A percentile compares a stretch with the other conserved stretches of the same genome.
These are phyloP conservation scores for Pseudogymnoascus sp. DNA, from an alignment of 2,329 filamentous ascomycete species.

Conservation along the genomic window DNA sequence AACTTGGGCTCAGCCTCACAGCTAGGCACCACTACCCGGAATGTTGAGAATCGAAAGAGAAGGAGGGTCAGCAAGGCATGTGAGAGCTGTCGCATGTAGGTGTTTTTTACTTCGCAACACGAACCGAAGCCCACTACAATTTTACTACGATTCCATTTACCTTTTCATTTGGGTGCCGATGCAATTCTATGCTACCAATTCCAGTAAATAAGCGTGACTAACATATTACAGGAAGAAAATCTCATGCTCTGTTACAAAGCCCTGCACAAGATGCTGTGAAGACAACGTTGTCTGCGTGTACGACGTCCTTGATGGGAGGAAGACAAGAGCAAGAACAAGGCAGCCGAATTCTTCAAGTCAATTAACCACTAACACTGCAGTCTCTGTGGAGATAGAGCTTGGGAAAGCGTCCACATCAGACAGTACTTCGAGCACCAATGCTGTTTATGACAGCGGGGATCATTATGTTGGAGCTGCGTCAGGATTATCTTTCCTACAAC, in stretches of 20 bases:
- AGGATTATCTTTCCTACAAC: slow-evolving; percentile 46
- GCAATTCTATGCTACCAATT: not conserved
- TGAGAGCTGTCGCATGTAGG: slow-evolving; percentile 15
- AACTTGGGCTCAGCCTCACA: not conserved
- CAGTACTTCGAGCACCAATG: not conserved
- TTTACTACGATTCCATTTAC: not conserved
- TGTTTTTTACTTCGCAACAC: not conserved
- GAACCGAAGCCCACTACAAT: not conserved
- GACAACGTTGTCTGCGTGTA: not conserved
- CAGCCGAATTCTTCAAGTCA: not conserved
- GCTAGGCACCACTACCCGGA: not conserved
- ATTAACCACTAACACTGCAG: not conserved
- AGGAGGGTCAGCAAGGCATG: slow-evolving; percentile 16
- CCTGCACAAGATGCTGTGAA: slow-evolving; percentile 3
- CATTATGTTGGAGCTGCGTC: slow-evolving; percentile 49
- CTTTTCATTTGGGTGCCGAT: not conserved
- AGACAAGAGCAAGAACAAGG: slow-evolving; percentile 20
- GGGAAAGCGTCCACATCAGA: not conserved
- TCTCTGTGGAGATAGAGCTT: not conserved
- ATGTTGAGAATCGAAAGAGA: slow-evolving; percentile 6
- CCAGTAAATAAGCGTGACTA: not conserved
- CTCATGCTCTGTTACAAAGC: not conserved
- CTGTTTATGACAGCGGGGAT: slow-evolving; percentile 33
- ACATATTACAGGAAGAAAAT: not conserved
- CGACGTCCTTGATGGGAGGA: not conserved